A percentile compares a stretch with the other conserved stretches of the same genome.
Conservation (phyloP, 2,329 filamentous ascomycete genomes). For the Xylariaceae sp. region DNA sequence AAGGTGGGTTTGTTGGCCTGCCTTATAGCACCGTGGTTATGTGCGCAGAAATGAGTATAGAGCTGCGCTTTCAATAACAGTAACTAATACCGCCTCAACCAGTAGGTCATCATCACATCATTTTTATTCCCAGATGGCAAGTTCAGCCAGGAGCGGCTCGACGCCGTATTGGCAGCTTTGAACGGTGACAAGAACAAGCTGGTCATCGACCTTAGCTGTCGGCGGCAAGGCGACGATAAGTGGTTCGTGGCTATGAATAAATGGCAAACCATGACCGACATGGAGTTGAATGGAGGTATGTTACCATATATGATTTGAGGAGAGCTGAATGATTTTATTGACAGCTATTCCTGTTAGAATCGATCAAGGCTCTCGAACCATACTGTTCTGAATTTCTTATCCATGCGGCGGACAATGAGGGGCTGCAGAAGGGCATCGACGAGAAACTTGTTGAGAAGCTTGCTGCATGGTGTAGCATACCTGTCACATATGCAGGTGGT, state of each 20-base stretch:
- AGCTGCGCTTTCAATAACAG: too few species aligned
- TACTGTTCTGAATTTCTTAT: slow-evolving; percentile 97
- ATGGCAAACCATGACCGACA: slow-evolving; percentile 97
- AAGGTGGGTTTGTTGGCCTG: slow-evolving; percentile 67
- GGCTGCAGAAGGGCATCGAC: slow-evolving; percentile 89
- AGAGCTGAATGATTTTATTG: neutral
- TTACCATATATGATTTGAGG: neutral
- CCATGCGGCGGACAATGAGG: slow-evolving; percentile 96
- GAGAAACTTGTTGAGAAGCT: slow-evolving; percentile 79
- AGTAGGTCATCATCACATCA: slow-evolving; percentile 94
- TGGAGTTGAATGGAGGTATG: slow-evolving; percentile 86
- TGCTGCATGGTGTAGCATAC: slow-evolving; percentile 85
- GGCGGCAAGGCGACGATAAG: slow-evolving; percentile 69
- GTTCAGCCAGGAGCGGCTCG: slow-evolving; percentile 79
- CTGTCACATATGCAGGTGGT: slow-evolving; percentile 96
- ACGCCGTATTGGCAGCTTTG: slow-evolving; percentile 74
- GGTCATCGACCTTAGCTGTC: slow-evolving; percentile 94
- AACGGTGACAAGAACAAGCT: slow-evolving; percentile 78
- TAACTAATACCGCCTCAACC: slow-evolving; percentile 13
- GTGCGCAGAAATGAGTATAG: neutral
- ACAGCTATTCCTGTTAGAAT: slow-evolving; percentile 58
- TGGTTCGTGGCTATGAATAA: slow-evolving; percentile 99
- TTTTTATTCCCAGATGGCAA: slow-evolving; percentile 85
- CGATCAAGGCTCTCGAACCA: slow-evolving; percentile 80
- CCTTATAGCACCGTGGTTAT: neutral